Evolutionary conservation across 192 early-diverging fungal species (phyloP), one percentile per base, ranked within the genome.

Genomic region (Spinellus fusiger): DNA sequence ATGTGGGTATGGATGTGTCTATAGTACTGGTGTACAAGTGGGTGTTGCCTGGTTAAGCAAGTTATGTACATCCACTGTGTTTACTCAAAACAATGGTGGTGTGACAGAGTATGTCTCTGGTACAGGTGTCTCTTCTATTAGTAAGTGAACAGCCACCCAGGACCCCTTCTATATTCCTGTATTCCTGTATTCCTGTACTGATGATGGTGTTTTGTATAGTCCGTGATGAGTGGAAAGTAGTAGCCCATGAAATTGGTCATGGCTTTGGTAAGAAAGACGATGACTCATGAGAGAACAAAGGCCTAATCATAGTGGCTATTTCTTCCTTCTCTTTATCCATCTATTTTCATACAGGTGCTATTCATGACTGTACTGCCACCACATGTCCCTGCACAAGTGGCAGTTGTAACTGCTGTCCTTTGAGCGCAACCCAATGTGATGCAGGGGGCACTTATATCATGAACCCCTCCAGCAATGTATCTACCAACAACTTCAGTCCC

Each of bases 181-280:
- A n/a, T 12, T 12, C 25, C 26, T 29, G 31, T 53, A 34, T 28
- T 33, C 20, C 26, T 56, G 26, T 26, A 56, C 16, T 49, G 7
- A 54, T 26, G 2, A 1, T 56, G 4, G 31, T 33, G 18, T 64
- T 9, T 33, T 49, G 7, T 4, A 54, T 34, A 68, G 66, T 54
- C 16, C 79, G 83, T n/a, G 85, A 85, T 56, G 90, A 93, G 69
- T 98, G 93, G 93, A 92, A 92, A 75, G 87, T 94, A 4, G 86
- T 95, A 9, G 95, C 95, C 25, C 95, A 98, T 66, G 95, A 95
- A 73, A 84, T 95, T 67, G 93, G 93, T 22, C 93, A 95, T 63
- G 84, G 84, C 37, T 89, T 89, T 73, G 74, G 62, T 69, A 69
- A 64, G 7, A 28, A 32, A 1, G n/a, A 31, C 18, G 35, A 20